These are phyloP conservation scores for Raphanus sativus DNA, from an alignment of 345 rosid species.

Conservation along the genomic window DNA sequence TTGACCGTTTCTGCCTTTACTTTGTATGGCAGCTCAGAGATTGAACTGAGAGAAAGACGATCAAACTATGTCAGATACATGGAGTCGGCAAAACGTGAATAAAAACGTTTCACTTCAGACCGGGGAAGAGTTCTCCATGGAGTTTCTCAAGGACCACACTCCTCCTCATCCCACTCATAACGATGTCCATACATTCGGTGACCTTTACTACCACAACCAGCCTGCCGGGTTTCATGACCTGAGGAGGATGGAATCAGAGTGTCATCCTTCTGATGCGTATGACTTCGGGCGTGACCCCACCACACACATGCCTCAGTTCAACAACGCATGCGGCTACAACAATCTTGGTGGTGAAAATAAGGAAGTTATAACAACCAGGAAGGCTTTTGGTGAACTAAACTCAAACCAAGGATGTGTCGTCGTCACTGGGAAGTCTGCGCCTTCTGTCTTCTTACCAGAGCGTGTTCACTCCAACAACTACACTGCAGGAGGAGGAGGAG, in stretches of 20 bases:
- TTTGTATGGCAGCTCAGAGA: slow-evolving; percentile 11
- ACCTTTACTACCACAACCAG: slow-evolving; percentile 43
- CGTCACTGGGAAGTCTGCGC: slow-evolving; percentile 35
- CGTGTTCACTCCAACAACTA: slow-evolving; percentile 39
- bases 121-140: slow-evolving; percentile 65
- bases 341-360: slow-evolving; percentile 42
- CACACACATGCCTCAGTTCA: slow-evolving; percentile 44
- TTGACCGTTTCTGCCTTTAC: not conserved
- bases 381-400: slow-evolving; percentile 47
- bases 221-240: slow-evolving; percentile 52
- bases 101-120: slow-evolving; percentile 56
- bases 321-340: slow-evolving; percentile 26
- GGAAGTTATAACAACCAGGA: slow-evolving; percentile 39
- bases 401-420: slow-evolving; percentile 29
- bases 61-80: slow-evolving; percentile 38
- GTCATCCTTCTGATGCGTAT: slow-evolving; percentile 49
- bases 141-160: slow-evolving; percentile 56
- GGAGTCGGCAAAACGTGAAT: slow-evolving; percentile 42
- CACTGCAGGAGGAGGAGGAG: slow-evolving; percentile 4
- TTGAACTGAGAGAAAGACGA: slow-evolving; percentile 32
- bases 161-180: slow-evolving; percentile 31
- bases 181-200: slow-evolving; percentile 32
- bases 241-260: slow-evolving; percentile 54
- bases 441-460: slow-evolving; percentile 29
- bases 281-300: slow-evolving; percentile 47